Evolutionary conservation across 306 rosid genomes (phyloP), one percentile per base, ranked within the genome.

Genomic region (Sicyos edulis): DNA sequence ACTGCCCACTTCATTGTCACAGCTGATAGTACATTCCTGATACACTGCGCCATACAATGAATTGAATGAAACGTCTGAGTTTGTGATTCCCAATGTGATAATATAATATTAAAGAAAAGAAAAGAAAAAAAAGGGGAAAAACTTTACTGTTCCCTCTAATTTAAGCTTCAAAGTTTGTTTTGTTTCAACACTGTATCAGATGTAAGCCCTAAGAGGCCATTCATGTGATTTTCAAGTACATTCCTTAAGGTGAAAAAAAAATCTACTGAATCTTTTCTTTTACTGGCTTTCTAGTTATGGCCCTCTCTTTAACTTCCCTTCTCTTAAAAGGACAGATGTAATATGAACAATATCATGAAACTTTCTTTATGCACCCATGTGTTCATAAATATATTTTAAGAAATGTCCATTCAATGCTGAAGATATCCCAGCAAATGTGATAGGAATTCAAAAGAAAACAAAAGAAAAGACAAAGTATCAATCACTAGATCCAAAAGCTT

Each of bases 11-110:
- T 77, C 72, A 68, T 73, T 74, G 73, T 45, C 66, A 71, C 79
- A 58, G 34, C 71, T 76, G 82, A 83, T 81, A 75, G 87, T 80
- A 86, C 88, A 75, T 62, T 83, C 77, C 86, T 80, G 82, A 76
- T 75, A 61, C 76, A 77, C 83, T 75, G 84, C 63, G 78, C 51
- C 70, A 78, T 71, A 79, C 60, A 77, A 74, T 85, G 77, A 57
- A 57, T 59, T 58, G 56, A 87, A 83, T 81, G 88, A 79, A 82
- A 74, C 88, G 85, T 81, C 88, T 87, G 85, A 79, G 58, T 24
- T 68, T 74, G 83, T 83, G 76, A 78, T 84, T 80, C 83, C 81
- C 75, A 70, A n/a, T 11, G 63, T 29, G 71, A 74, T 40, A 76
- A 76, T 78, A 24, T 19, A 8, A 59, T 6, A 15, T 4, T 42